Evolutionary conservation across 2,329 filamentous ascomycete genomes (phyloP), one percentile per base, ranked within the genome.

Genomic region (Eutypella sp.): DNA sequence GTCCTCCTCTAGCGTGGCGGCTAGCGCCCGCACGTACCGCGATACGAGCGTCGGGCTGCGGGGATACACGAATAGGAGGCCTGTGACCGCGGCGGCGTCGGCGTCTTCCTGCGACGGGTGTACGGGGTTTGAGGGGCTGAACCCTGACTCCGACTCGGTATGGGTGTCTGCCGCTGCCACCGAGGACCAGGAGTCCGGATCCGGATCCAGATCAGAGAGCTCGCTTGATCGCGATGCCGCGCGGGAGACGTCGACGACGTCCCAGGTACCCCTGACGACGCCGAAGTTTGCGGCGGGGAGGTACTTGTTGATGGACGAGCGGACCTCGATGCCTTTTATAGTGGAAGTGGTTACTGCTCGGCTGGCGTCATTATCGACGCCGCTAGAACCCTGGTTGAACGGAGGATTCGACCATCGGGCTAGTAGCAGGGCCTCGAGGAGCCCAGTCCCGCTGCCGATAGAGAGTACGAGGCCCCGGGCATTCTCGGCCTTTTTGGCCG

Each of bases 391-490:
- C 13, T 5, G 5, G 29, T 33, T 33, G 4, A 33, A 29, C 5
- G 33, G 18, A 20, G n/a, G 20, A 19, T 13, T 20, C 4, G 36
- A n/a, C 36, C 36, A 39, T 22, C 36, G 36, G 5, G 36, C 22
- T 22, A 59, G 45, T 2, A 62, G 42, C 2, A 63, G 47, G 3
- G 57, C 52, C 31, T 64, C 61, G 2, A 64, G 49, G 6, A 64
- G 45, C 3, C 61, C 62, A 2, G 58, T 57, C 20, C 61, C 62
- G 29, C 61, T 64, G 23, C 61, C 61, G 6, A 64, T 51, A 8
- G 61, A 64, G 19, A 64, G 54, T 0, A 45, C 24, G 13, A 40
- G 20, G 10, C 41, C 16, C 3, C 22, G 44, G 18, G 5, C 36
- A 20, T 9, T 22, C 11, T 4, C 13, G 29, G 11, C 29, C 5